Base-by-base conservation (phyloP, 2,329 filamentous ascomycete species). In the Trichoderma polysporum region DNA sequence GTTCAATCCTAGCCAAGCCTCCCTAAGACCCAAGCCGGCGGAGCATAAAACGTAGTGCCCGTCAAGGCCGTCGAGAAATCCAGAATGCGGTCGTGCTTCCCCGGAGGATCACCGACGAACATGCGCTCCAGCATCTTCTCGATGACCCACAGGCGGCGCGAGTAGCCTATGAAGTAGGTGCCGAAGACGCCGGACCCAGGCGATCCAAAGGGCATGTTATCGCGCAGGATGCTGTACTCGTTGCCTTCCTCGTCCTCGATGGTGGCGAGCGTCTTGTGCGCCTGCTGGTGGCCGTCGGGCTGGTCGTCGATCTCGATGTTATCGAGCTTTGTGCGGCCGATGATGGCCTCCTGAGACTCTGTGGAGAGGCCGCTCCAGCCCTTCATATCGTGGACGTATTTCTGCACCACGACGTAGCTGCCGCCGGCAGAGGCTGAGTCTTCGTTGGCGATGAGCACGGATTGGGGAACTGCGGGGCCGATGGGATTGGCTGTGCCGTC, bases 151-250 rank as follows among this genome's bases (percentile, higher is more conserved):
- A 87, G 71, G 12, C 78, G 76, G 27, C 78, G 76, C 1, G 84
- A 82, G 71, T 86, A 86, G 0, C 83, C 85, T 59, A 87, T 86
- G 63, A 87, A 87, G 73, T 87, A 88, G 0, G 85, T 88, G 1
- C 85, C 85, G 67, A 83, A 87, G 71, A 86, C 80, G 0, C 79
- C 80, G 0, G 77, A 72, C 0, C 79, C 82, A 0, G 85, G 85
- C 0, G 82, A 83, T 0, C 85, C 86, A 73, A 88, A 88, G 0
- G 86, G 85, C 86, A 88, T 88, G 68, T 88, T 88, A 66, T 88
- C 85, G 0, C 86, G 79, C 2, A 88, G 75, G 47, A 88, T 86
- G 39, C 79, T 81, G 68, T 84, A 76, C 73, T 88, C 85, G 8
- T 78, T 74, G 0, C 84, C 85, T 8, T 79, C 67, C 3, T 83